Evolutionary conservation across 306 rosid genomes (phyloP), one percentile per base, ranked within the genome.

Genomic region (Lathyrus aphaca): DNA sequence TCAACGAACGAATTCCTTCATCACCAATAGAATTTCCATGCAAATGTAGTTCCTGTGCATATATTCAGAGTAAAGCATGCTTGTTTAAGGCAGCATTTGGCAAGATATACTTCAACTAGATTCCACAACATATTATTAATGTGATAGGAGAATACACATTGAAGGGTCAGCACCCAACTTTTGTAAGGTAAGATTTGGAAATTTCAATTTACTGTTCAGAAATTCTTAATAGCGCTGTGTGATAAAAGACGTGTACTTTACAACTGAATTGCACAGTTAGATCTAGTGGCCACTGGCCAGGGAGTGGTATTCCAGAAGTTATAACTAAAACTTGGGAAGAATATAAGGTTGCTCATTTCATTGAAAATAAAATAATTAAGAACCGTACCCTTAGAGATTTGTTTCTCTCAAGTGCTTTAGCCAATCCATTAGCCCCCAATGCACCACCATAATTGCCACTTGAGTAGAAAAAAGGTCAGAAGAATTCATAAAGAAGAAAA

Each of bases 361-460:
- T 64, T 63, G 23, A 64, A 64, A 66, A 76, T 40, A 75, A 64
- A 66, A 73, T n/a, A 73, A 81, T 80, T n/a, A 73, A 81, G 83
- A 17, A 51, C 68, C 64, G 67, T 85, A 94, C 99, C 97, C 86
- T 82, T 71, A 94, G n/a, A 54, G 97, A 88, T 77, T 91, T 94
- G 91, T 94, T 94, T 60, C 87, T 80, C 78, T 94, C 97, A 71
- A 94, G 86, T 81, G 95, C 99, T 79, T 87, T 91, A 75, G 96
- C 88, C 73, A 94, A 87, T 71, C 96, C 95, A 83, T 88, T 94
- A 80, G 88, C 95, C 80, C 99, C 99, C 89, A 94, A 78, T 25
- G 99, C 89, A 69, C 97, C 99, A 62, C 99, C 99, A 80, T 94
- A 94, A 80, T 94, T 94, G 83, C 97, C 97, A 83, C 99, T 94